Evolutionary conservation across 106 monocot species (phyloP), one percentile per base, ranked within the genome.

Genomic region (Dendrobium nobile): DNA sequence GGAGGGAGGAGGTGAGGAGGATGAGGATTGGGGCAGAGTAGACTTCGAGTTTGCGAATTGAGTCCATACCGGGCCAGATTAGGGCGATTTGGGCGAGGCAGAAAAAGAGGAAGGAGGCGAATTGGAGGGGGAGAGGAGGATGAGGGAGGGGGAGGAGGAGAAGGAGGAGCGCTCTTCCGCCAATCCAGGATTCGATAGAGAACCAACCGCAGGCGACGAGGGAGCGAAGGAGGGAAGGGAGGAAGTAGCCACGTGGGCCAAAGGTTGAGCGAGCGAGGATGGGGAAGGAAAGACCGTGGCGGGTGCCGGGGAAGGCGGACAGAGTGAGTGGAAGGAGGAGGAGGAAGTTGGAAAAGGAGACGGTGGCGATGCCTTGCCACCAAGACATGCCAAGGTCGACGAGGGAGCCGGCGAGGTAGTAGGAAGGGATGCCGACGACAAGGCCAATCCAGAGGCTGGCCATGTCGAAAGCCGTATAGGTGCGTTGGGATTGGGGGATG

Each of bases 131-230:
- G 80, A 87, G 51, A 51, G 51, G 13, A 18, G 4, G 80, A 72
- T 6, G 78, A 24, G 7, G 90, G 87, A 47, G 47, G 17, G 92
- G 85, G 44, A 98, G 89, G n/a, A 98, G 88, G 44, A 98, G 89
- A 31, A 91, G 72, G 78, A 91, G 92, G 9, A 94, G 33, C 44
- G 94, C 89, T n/a, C 86, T 72, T 45, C 94, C 97, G 42, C 92
- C 97, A 68, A 97, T 97, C 97, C 97, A 97, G 13, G 94, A 79
- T 75, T 94, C 94, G 79, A 97, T 97, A 54, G 92, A 92, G 79
- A 82, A 97, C 97, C 97, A 97, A 31, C 97, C 96, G 85, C 96
- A 97, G 44, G 88, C 97, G 47, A 97, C 94, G 73, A 97, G 81
- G 9, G 97, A 88, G 9, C 94, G 92, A 47, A 92, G 87, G 56